Base-by-base conservation (phyloP, 208 protist species). In the Leishmania amazonensis region DNA sequence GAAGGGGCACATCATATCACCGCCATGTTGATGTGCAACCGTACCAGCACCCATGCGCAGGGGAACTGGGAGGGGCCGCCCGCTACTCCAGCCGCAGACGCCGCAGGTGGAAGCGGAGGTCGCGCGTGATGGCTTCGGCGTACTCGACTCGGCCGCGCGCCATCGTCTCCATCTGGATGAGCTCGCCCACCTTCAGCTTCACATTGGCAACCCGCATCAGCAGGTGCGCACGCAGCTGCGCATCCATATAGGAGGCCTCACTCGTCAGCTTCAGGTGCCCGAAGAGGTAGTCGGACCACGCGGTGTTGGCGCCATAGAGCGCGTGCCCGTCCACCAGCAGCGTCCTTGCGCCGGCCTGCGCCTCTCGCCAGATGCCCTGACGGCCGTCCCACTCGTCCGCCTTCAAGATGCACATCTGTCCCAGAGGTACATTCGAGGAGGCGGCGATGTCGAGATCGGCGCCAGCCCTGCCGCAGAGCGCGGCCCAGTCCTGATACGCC, bases 201-300 rank as follows among this genome's bases (percentile, higher is more conserved):
- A 93, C 64, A 74, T 82, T 58, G 21, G 68, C 54, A 7, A 91
- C 70, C 9, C 89, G 84, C 71, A 73, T 71, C 53, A 80, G 49
- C 8, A 93, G 83, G 38, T 87, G 51, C 51, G 57, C 75, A 53
- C 79, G 78, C 42, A 91, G 77, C 40, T 76, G 85, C 6, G 74
- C 58, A 49, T 93, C 89, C 85, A 91, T 89, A 75, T 90, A 85
- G 13, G 65, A 49, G 7, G 77, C 83, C 76, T 90, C 80, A 64
- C 73, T 79, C 15, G n/a, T 72, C 58, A 93, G 82, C 53, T 78
- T 85, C 70, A 90, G 76, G 64, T 87, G 85, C 35, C 84, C 87
- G 35, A 87, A 81, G n/a, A 87, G 62, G 67, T 87, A 90, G 24
- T 83, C 74, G 70, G 71, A 45, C 71, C 75, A 80, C 70, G 87